A percentile compares a stretch with the other conserved stretches of the same genome.
Evolutionary conservation across 257 asterid genomes (phyloP).

Genomic region (Nicotiana attenuata): DNA sequence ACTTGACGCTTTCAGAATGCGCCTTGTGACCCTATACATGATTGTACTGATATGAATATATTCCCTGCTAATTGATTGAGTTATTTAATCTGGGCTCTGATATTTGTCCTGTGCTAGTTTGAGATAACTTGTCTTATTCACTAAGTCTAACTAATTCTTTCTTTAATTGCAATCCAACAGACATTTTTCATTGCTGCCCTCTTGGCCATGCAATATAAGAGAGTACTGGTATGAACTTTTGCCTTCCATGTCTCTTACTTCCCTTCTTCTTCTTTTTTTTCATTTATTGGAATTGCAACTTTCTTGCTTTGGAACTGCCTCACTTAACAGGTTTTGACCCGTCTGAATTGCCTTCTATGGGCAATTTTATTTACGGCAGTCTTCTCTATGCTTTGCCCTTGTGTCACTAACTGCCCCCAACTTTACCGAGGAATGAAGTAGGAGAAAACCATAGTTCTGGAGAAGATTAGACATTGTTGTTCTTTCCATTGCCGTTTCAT

Average conservation of each 20-base stretch:
- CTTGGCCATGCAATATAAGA: slow-evolving; percentile 70
- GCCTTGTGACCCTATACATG: background rate
- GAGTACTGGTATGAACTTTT: slow-evolving; percentile 47
- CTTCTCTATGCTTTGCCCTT: background rate
- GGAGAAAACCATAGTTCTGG: background rate
- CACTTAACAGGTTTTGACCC: background rate
- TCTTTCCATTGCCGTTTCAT: background rate
- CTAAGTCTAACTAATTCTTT: background rate
- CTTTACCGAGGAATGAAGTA: background rate
- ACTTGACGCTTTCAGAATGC: background rate
- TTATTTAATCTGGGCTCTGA: background rate
- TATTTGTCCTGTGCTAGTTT: background rate
- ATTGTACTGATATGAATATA: background rate
- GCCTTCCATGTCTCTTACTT: background rate
- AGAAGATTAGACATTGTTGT: background rate
- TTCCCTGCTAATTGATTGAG: background rate
- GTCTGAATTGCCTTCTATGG: too few relatives aligned
- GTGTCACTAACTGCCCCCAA: background rate
- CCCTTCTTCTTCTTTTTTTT: background rate
- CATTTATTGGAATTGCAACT: background rate
- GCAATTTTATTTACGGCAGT: too few relatives aligned
- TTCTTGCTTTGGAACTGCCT: background rate
- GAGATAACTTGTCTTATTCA: background rate
- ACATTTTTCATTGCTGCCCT: slow-evolving; percentile 81
- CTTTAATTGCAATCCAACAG: slow-evolving; percentile 36